Base-by-base conservation (phyloP, 1,284 basidiomycete genomes). In the Leccinum variabile region DNA sequence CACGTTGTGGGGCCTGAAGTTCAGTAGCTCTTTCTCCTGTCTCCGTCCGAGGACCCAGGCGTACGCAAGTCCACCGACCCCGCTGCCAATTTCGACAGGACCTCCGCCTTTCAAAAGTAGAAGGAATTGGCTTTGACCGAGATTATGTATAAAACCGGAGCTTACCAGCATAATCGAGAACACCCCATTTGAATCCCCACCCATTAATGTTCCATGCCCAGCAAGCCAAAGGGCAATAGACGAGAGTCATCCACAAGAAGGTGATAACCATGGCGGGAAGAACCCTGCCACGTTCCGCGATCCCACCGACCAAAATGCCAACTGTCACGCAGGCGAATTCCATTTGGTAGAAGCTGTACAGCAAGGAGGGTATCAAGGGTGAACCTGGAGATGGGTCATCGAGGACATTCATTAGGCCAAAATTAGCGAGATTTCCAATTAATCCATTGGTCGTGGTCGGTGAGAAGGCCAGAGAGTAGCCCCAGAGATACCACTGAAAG, bases 1-100 rank as follows among this genome's bases (percentile, higher is more conserved):
- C 18, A 97, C 94, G 73, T 97, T 97, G 76, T 96, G 94, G 9
- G 95, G 95, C 65, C 94, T 88, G 81, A 95, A 97, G 70, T 95
- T 90, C 68, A 93, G 80, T 28, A 93, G 80, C 71, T 96, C 91
- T 52, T 89, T 89, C 64, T 95, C 90, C 74, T 87, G 85, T 58
- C 90, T 81, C 33, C 84, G 84, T 25, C 90, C 90, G 59, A 92
- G 81, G 30, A 89, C 85, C 90, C 88, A 93, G n/a, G 94, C 90
- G 77, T 91, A 95, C 1, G 94, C 94, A 54, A 97, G 82, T 50
- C 94, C 94, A 33, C 87, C 89, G 54, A 93, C 86, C 54, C 95
- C 95, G 61, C 92, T 95, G 56, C 91, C 91, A 67, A 97, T 94
- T 77, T 98, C 94, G 69, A 97, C 94, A 35, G 95, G 95, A 8